Conservation (phyloP, 257 asterid genomes). For the Cordia subcordata region DNA sequence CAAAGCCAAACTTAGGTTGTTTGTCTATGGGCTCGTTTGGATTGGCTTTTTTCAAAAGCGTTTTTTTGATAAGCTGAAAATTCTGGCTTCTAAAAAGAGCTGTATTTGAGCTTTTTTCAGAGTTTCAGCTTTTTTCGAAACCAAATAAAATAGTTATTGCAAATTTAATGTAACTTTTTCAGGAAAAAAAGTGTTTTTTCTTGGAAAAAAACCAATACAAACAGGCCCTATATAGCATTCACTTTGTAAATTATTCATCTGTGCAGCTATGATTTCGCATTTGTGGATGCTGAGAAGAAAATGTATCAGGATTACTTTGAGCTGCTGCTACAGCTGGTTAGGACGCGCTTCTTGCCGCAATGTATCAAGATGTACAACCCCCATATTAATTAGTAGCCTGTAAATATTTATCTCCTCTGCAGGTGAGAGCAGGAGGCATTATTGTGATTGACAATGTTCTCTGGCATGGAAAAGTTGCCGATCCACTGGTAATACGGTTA, state of each 20-base stretch:
- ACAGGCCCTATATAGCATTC: background rate
- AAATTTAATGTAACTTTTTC: no score
- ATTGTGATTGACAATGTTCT: slow-evolving; percentile 90
- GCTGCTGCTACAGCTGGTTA: slow-evolving; percentile 79
- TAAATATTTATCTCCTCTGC: slow-evolving; percentile 11
- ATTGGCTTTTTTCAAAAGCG: no score
- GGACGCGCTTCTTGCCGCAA: background rate
- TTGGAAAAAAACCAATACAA: no score
- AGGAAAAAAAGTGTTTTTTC: no score
- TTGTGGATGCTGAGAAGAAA: slow-evolving; percentile 91
- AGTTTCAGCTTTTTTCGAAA: no score
- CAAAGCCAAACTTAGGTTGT: no score
- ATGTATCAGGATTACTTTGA: slow-evolving; percentile 86
- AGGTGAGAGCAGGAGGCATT: slow-evolving; percentile 86
- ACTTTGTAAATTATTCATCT: slow-evolving; percentile 17
- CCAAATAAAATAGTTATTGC: no score
- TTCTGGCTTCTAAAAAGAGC: no score
- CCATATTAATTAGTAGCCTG: background rate
- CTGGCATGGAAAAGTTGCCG: slow-evolving; percentile 95
- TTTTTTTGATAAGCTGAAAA: no score
- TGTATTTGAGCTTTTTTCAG: no score
- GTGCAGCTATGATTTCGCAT: slow-evolving; percentile 87
- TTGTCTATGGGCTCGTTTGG: no score
- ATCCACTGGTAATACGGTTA: slow-evolving; percentile 52
- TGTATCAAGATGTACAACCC: background rate